Evolutionary conservation across 2,329 filamentous ascomycete species (phyloP), one percentile per base, ranked within the genome.

Genomic region (Ophiocordyceps sinensis): DNA sequence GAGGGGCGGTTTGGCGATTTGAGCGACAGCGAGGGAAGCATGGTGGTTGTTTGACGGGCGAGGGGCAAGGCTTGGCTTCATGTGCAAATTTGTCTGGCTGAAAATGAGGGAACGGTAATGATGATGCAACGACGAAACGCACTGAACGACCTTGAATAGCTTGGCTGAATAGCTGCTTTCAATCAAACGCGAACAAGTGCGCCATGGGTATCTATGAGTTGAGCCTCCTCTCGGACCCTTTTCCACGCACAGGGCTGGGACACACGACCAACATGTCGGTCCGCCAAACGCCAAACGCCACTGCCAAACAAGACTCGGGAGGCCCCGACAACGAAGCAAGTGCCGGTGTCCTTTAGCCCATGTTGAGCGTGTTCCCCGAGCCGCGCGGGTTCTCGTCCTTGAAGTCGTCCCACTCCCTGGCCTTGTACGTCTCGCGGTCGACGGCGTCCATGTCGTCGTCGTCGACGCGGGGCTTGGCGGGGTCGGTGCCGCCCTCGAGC

Each of bases 371-470:
- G 57, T 93, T 93, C 4, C 85, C 85, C 30, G 79, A 75, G 0
- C 85, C 85, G 56, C 81, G 85, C 1, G 86, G 84, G 57, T 98
- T 95, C 3, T 81, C 78, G 59, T 98, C 91, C 23, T 74, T 81
- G 57, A 82, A 98, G 56, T 98, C 89, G 62, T 98, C 91, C 91
- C 91, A 98, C 45, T 81, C 80, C 45, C 91, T 71, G 28, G 88
- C 88, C 65, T 96, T 98, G 72, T 91, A 81, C 5, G 84, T 96
- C 62, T 89, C 91, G 41, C 75, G 76, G 57, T 98, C 91, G 6
- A 80, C 85, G 53, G 81, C 85, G n/a, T 88, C 84, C 45, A 84
- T 64, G 56, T 96, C 77, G 57, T 98, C 91, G 65, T 96, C 91
- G 56, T 98, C 84, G 6, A 84, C 74, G 58, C 86, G 79, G 2